These are phyloP conservation scores for Amylocarpus encephaloides DNA, from an alignment of 2,329 filamentous ascomycete genomes.

Conservation along the genomic window DNA sequence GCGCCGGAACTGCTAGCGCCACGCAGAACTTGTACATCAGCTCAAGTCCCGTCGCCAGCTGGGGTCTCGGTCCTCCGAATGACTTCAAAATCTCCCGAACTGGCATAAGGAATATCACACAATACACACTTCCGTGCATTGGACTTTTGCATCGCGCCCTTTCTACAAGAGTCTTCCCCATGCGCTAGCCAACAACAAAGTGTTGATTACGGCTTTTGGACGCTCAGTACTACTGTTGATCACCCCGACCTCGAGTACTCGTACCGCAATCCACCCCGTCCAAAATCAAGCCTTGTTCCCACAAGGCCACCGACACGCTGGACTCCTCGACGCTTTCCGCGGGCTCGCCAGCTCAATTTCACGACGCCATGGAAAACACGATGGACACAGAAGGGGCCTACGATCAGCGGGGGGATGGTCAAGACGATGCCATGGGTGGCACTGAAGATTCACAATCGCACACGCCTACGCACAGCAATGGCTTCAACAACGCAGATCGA, in stretches of 20 bases:
- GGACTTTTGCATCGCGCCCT: neutral
- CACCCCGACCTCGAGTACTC: neutral
- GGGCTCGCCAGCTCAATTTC: slow-evolving; percentile 47
- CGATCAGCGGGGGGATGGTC: slow-evolving; percentile 24
- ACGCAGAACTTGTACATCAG: slow-evolving; percentile 3
- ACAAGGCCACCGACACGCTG: slow-evolving; percentile 36
- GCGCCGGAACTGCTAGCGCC: slow-evolving; percentile 19
- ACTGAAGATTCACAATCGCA: slow-evolving; percentile 28
- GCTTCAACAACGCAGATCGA: slow-evolving; percentile 10
- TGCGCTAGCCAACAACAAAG: slow-evolving; percentile 13
- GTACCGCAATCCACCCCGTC: neutral
- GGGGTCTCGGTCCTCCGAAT: slow-evolving; percentile 19
- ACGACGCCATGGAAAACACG: slow-evolving; percentile 43
- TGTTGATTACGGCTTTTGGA: slow-evolving; percentile 20
- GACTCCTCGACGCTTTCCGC: slow-evolving; percentile 45
- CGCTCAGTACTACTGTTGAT: slow-evolving; percentile 4
- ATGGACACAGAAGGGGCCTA: slow-evolving; percentile 44
- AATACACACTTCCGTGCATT: neutral
- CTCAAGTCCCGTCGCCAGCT: slow-evolving; percentile 10
- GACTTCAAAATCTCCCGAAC: slow-evolving; percentile 20
- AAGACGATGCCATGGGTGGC: slow-evolving; percentile 27
- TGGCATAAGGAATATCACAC: neutral
- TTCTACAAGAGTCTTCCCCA: slow-evolving; percentile 7
- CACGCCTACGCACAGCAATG: slow-evolving; percentile 25
- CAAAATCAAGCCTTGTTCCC: slow-evolving; percentile 10